Base-by-base conservation (phyloP, 305 asterid genomes). In the Striga hermonthica region DNA sequence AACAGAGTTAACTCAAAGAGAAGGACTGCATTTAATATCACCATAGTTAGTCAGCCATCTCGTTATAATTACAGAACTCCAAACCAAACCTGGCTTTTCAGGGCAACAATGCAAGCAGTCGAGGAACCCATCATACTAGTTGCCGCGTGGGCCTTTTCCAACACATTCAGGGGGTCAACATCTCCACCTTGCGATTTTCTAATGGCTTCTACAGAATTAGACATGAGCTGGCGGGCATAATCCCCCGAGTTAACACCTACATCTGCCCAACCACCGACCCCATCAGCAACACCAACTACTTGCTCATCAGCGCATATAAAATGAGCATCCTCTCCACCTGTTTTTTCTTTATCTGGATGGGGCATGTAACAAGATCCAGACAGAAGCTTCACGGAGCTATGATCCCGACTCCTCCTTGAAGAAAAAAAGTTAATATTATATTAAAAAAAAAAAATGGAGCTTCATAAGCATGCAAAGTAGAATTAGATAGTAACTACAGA, bases 191-290 rank as follows among this genome's bases (percentile, higher is more conserved):
- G 78, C 35, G 50, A 76, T 68, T 78, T 78, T 74, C 63, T 73
- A 74, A 90, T 80, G 4, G 90, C 94, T 53, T 66, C 67, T 43
- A 85, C 84, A 0, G 97, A 86, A 77, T 85, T 74, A 44, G 80
- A 70, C 97, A 90, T 90, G 70, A 90, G 93, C 66, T 87, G 87
- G 13, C 95, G 89, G 10, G 97, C 82, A 68, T 84, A 90, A 14
- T 60, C 67, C 53, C 97, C 97, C 4, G 97, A 91, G 78, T 90
- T 78, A 66, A 90, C 74, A 53, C 97, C 95, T 50, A 82, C 84
- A 57, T 90, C 95, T 59, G 97, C 95, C 97, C 97, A 90, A 38
- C 97, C 97, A 62, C 97, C 97, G 68, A 90, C 97, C 57, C 97
- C 97, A 70, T 90, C 97, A 9, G 97, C 95, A 60, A 90, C 84